Base-by-base conservation (phyloP, 345 rosid species). In the Reutealis trisperma region DNA sequence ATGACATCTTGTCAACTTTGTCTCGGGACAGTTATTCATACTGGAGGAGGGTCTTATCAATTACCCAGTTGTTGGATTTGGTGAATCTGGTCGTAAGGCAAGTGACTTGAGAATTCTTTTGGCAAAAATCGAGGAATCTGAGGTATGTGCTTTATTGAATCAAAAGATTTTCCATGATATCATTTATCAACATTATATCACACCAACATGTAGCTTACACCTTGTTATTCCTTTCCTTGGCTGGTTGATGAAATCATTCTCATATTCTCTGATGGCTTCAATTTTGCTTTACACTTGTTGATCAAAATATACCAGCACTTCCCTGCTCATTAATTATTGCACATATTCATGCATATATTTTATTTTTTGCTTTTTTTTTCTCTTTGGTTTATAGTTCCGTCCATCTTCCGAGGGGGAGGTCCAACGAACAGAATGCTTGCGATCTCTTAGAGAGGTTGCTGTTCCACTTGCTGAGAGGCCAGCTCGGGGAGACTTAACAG, bases 381-480 rank as follows among this genome's bases (percentile, higher is more conserved):
- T 58, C 68, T 75, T 63, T 63, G 32, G 77, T 24, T 75, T 80
- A 21, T 54, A 93, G 98, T 93, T 91, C 83, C 93, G 91, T 79
- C 88, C 90, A 63, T 82, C 98, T 64, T 88, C 99, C 58, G 83
- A 85, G 16, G 98, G 95, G 75, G 99, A 96, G 87, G 85, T 93
- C 77, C 98, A 92, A 78, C 89, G 99, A 75, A 86, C 97, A 63
- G 99, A 93, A 85, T 92, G 96, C 82, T 78, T 96, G 85, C 89
- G 94, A 85, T 86, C 96, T 79, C 95, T 93, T 34, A 91, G 87
- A 86, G 97, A 93, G 75, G 87, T 92, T 85, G 94, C 94, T 73
- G 84, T 84, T 76, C 91, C 94, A 86, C 95, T 96, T 87, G 96
- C 99, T 75, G 98, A 93, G 89, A 92, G 98, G 81, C 97, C 98